Conservation (phyloP, 371 early-diverging fungal genomes). For the Chytridiales sp. region DNA sequence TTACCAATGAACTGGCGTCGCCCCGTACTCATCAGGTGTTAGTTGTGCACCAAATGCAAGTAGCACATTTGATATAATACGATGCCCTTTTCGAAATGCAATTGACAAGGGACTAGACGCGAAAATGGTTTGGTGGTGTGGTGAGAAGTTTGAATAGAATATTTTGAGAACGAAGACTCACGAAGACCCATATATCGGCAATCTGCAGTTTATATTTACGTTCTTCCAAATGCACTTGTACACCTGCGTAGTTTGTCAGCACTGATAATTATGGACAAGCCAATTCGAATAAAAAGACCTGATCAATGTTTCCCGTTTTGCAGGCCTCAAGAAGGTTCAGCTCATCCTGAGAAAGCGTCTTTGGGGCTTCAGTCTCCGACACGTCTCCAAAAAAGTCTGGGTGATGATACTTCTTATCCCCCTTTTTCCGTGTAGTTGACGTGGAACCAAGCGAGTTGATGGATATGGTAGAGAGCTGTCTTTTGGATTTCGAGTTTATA, state of each 20-base stretch:
- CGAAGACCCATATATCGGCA: constrained; percentile 40
- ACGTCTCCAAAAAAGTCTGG: no score
- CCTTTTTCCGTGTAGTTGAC: no score
- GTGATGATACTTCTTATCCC: no score
- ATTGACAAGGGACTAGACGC: constrained; percentile 36
- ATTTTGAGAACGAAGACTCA: constrained; percentile 3
- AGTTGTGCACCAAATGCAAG: constrained; percentile 44
- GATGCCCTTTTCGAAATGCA: constrained; percentile 40
- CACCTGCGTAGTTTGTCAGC: no score
- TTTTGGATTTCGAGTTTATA: no score
- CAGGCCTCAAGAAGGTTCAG: constrained; percentile 33
- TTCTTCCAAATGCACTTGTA: constrained; percentile 38
- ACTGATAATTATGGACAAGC: no score
- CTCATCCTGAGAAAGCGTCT: constrained; percentile 20
- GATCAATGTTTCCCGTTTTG: constrained; percentile 35
- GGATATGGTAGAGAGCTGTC: no score
- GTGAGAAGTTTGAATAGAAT: not conserved
- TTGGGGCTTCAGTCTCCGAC: no score
- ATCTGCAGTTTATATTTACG: constrained; percentile 37
- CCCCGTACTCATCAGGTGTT: constrained; percentile 43
- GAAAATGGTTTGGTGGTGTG: not conserved
- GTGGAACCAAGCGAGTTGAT: no score
- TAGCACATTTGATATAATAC: constrained; percentile 28
- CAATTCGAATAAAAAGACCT: no score
- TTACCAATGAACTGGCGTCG: constrained; percentile 46